Evolutionary conservation across 23 red algal species (phyloP), one percentile per base, ranked within the genome.

Genomic region (Gracilaria gracilis): DNA sequence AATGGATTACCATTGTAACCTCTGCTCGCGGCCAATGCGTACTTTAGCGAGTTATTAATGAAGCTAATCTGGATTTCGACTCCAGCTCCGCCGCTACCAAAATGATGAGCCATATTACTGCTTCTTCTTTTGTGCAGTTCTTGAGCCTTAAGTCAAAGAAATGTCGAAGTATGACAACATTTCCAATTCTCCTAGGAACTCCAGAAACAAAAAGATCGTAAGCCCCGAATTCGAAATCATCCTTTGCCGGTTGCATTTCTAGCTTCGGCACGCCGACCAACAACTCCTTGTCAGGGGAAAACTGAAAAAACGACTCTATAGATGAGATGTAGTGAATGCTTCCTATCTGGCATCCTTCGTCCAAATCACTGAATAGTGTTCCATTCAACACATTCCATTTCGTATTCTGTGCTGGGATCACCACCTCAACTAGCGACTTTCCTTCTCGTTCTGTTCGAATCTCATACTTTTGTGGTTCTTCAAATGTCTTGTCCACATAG

Each of bases 51-150:
- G 72, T 31, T 19, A 50, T 28, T 25, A 33, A n/a, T 16, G 40
- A 9, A 77, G 59, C 81, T 11, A 85, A 20, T 29, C 19, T 32
- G 33, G 61, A 62, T 24, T 85, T 62, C 0, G 57, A 71, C 81
- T 85, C 81, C 61, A 85, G 61, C 42, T 85, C 81, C 47, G 81
- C 81, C 2, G 81, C 81, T 61, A 85, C 32, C 40, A 85, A 69
- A 55, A 85, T 62, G 27, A 50, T 69, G 16, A 85, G 39, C 81
- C 81, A 85, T 47, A 85, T 23, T 9, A 85, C 81, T 33, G 81
- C 81, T 42, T 67, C 59, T 66, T 85, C 81, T 69, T 61, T 85
- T 23, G 81, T 85, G 40, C 81, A 85, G 38, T 70, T 85, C 81
- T 67, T 85, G 40, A 85, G 65, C 23, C 46, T 32, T 20, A 85